Percentiles rank a stretch among this genome's conserved stretches.
Conservation (phyloP, 176 grass and related monocot genomes). For the Triticum monococcum region DNA sequence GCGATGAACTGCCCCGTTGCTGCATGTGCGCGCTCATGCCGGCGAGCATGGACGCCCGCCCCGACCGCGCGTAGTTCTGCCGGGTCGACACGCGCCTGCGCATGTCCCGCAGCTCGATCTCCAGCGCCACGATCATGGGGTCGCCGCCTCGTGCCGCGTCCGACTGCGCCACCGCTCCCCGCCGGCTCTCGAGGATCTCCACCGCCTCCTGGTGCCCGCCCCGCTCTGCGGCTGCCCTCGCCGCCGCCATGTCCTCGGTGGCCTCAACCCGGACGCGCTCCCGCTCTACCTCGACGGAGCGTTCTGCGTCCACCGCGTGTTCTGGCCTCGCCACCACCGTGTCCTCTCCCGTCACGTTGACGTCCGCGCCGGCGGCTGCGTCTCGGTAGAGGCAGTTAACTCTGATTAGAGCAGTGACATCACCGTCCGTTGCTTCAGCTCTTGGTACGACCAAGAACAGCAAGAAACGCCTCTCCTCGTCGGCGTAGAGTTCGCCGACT, state of each 20-base stretch:
- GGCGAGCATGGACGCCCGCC: conserved; percentile 35
- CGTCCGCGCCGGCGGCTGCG: neutral
- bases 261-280: conserved; percentile 34
- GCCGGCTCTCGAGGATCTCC: conserved; percentile 33
- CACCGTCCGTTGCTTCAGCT: neutral
- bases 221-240: conserved; percentile 27
- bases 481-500: conserved; percentile 47
- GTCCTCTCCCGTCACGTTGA: conserved; percentile 21
- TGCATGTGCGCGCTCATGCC: conserved; percentile 33
- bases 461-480: conserved; percentile 55
- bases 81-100: conserved; percentile 7
- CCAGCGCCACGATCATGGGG: neutral
- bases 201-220: conserved; percentile 21
- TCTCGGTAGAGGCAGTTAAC: conserved; percentile 32
- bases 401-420: conserved; percentile 22
- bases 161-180: conserved; percentile 19
- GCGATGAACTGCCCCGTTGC: conserved; percentile 13
- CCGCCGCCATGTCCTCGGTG: conserved; percentile 30
- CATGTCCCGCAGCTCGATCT: conserved; percentile 22
- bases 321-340: conserved; percentile 5
- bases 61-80: neutral
- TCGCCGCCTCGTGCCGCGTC: neutral
- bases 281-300: conserved; percentile 33
- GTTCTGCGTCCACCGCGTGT: neutral
- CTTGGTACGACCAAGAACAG: conserved; percentile 39